Base-by-base conservation (phyloP, 495 filamentous ascomycete species). In the Aspergillus bertholletiae region DNA sequence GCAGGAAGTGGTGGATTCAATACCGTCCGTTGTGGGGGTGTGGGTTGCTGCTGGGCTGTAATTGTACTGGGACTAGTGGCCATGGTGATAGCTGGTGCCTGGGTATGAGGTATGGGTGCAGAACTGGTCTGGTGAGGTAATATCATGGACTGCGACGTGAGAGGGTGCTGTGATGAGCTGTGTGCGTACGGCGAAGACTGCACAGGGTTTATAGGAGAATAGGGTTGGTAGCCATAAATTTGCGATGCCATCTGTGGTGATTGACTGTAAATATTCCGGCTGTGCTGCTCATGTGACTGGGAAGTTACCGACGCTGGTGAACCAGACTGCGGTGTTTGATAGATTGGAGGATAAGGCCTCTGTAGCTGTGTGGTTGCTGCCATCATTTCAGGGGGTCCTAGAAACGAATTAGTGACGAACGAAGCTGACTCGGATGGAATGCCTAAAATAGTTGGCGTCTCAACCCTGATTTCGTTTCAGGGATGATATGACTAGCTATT, bases 231-330 rank as follows among this genome's bases (percentile, higher is more conserved):
- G 66, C 70, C 72, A 73, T 96, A 93, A 72, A 86, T 79, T 53
- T 89, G 85, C 45, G 84, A 84, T 56, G 90, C 74, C 74, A 90
- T 88, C 58, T 88, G 85, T 0, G 88, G 74, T 32, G 90, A 88
- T 57, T 90, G 89, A 15, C 82, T 85, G 69, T 96, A 97, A 57
- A 97, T 78, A 57, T 80, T 84, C 57, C 94, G 80, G 44, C 74
- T 79, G 75, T 93, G 89, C 57, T 90, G 92, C 59, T 98, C 94
- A 62, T 96, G 90, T 21, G 82, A 80, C 45, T 93, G 90, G 17
- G 94, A 97, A 51, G 92, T 88, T 56, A 97, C 92, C 53, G 94
- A 96, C n/a, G 90, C 89, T 32, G 94, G 94, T 21, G 94, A 96
- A 70, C 91, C 95, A 23, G 92, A 96, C 74, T 96, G 91, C 15